These are phyloP conservation scores for Epichloe baconii DNA, from an alignment of 2,329 filamentous ascomycete genomes.

Conservation along the genomic window DNA sequence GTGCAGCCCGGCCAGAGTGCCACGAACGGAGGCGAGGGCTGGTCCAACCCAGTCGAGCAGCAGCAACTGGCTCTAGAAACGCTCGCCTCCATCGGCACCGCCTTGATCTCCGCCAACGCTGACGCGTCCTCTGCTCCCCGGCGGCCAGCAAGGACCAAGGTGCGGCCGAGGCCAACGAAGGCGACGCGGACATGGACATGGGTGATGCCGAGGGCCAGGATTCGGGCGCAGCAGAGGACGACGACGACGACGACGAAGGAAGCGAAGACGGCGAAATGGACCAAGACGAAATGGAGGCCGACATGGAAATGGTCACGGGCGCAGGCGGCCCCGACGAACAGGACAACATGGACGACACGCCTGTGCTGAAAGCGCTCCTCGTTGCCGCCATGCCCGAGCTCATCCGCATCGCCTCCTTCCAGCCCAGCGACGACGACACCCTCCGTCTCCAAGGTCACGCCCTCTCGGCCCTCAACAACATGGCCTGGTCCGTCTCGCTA, in stretches of 20 bases:
- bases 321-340: constrained; percentile 27
- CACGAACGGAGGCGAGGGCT: constrained; percentile 21
- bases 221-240: constrained; percentile 19
- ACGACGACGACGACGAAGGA: constrained; percentile 24
- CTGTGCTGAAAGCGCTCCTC: constrained; percentile 34
- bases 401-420: constrained; percentile 31
- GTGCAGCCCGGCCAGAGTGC: constrained; percentile 15
- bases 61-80: constrained; percentile 46
- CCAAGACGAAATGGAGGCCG: constrained; percentile 44
- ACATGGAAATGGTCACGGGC: constrained; percentile 52
- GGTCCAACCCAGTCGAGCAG: constrained; percentile 30
- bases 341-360: constrained; percentile 34
- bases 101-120: constrained; percentile 34
- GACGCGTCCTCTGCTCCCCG: constrained; percentile 17
- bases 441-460: constrained; percentile 38
- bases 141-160: constrained; percentile 15
- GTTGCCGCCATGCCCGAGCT: constrained; percentile 28
- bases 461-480: constrained; percentile 51
- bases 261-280: constrained; percentile 41
- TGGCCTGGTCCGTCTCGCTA: constrained; percentile 52
- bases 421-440: constrained; percentile 26
- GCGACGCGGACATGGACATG: constrained; percentile 26
- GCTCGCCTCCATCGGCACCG: constrained; percentile 50
- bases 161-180: constrained; percentile 25
- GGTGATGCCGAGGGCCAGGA: constrained; percentile 23